A percentile compares a stretch with the other conserved stretches of the same genome.
These are phyloP conservation scores for Daldinia sp. DNA, from an alignment of 2,329 filamentous ascomycete genomes.

Conservation along the genomic window DNA sequence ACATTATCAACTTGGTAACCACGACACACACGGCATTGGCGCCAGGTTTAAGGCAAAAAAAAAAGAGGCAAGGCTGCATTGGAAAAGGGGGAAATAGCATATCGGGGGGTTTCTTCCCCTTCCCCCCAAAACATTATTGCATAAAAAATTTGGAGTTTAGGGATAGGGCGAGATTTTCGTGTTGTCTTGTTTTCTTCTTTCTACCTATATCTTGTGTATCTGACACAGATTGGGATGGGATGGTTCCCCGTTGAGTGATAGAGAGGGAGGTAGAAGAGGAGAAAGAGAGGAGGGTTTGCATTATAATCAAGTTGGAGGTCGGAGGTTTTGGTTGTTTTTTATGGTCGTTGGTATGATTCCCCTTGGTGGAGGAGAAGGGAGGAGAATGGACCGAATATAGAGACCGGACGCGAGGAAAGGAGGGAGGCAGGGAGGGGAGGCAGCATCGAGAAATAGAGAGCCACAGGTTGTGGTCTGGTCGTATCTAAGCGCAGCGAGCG, in stretches of 20 bases:
- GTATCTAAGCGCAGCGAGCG: neutral
- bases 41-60: neutral
- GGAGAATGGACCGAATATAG: neutral
- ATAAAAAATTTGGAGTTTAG: constrained; percentile 9
- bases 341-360: neutral
- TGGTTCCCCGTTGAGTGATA: neutral
- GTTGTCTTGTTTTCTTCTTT: neutral
- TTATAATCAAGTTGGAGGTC: constrained; percentile 1
- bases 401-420: neutral
- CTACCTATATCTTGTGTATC: constrained; percentile 2
- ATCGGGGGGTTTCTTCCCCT: constrained; percentile 2
- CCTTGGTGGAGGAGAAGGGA: neutral
- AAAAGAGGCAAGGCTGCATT: constrained; percentile 14
- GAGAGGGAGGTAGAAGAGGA: neutral
- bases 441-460: neutral
- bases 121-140: constrained; percentile 1
- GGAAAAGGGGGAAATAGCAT: constrained; percentile 15
- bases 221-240: neutral
- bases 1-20: neutral
- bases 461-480: constrained; percentile 8
- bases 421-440: neutral
- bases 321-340: neutral
- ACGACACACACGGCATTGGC: constrained; percentile 29
- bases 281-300: constrained; percentile 3
- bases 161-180: constrained; percentile 2